Evolutionary conservation across 139 green algal genomes (phyloP).

Genomic region (Pleodorina starrii): DNA sequence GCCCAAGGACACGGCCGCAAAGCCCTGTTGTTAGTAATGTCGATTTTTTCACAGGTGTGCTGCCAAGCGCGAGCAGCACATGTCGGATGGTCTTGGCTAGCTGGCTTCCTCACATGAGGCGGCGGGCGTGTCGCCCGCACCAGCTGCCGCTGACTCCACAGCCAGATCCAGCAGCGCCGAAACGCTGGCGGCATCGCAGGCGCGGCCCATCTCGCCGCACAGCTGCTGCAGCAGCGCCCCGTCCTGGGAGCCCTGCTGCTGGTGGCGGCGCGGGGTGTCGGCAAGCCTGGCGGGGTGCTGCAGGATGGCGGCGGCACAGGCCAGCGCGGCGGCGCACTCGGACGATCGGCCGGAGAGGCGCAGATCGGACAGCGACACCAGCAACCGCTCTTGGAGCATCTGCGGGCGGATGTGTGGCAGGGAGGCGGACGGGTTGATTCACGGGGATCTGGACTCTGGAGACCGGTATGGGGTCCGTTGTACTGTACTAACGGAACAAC

Average conservation of each 20-base stretch:
- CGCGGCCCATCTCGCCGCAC: constrained; percentile 41
- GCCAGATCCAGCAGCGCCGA: constrained; percentile 43
- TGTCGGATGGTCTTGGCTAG: too few relatives aligned
- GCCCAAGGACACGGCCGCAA: too few relatives aligned
- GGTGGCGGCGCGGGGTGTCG: neutral
- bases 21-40: too few relatives aligned
- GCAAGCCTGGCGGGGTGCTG: neutral
- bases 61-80: too few relatives aligned
- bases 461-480: too few relatives aligned
- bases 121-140: neutral
- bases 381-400: neutral
- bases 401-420: neutral
- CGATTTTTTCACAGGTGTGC: too few relatives aligned
- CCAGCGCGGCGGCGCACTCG: neutral
- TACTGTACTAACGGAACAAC: too few relatives aligned
- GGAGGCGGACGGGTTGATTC: too few relatives aligned
- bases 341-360: neutral
- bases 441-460: too few relatives aligned
- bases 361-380: neutral
- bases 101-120: too few relatives aligned
- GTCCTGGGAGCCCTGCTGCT: neutral
- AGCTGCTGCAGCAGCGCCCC: neutral
- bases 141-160: neutral
- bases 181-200: constrained; percentile 15
- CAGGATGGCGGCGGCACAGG: neutral